These are phyloP conservation scores for Leccinum subtestaceum DNA, from an alignment of 768 basidiomycete genomes.

Conservation along the genomic window DNA sequence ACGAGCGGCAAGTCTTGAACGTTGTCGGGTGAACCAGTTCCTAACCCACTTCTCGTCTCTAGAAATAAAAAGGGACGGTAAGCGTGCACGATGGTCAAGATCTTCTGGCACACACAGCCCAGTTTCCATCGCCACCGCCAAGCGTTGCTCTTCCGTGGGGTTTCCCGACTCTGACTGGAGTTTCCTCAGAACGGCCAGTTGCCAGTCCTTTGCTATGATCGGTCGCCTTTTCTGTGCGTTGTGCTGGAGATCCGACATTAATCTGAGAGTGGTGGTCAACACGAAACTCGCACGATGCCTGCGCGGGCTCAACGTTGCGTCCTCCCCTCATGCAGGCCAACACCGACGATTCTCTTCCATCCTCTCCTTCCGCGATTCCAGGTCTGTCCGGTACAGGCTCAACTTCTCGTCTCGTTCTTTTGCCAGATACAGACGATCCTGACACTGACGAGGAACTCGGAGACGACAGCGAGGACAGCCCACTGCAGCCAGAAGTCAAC, in stretches of 20 bases:
- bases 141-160: conserved; percentile 24
- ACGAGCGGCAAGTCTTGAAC: conserved; percentile 19
- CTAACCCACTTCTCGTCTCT: conserved; percentile 31
- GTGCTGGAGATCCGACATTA: neutral
- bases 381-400: conserved; percentile 35
- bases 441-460: conserved; percentile 42
- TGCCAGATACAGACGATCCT: conserved; percentile 52
- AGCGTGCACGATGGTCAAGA: conserved; percentile 6
- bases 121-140: conserved; percentile 24
- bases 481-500: conserved; percentile 4
- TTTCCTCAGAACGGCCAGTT: conserved; percentile 29
- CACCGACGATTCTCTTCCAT: conserved; percentile 11
- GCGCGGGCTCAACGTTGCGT: neutral
- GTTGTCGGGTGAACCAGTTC: conserved; percentile 31
- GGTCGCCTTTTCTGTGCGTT: conserved; percentile 7
- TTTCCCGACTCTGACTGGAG: conserved; percentile 20
- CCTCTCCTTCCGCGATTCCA: neutral
- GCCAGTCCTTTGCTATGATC: conserved; percentile 27
- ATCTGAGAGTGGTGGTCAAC: neutral
- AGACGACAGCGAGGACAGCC: conserved; percentile 35
- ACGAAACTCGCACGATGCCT: conserved; percentile 18
- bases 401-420: conserved; percentile 60
- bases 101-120: conserved; percentile 28
- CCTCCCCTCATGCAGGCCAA: conserved; percentile 15
- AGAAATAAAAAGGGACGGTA: neutral